Base-by-base conservation (phyloP, 2,329 filamentous ascomycete genomes). In the Parafenestella ontariensis region DNA sequence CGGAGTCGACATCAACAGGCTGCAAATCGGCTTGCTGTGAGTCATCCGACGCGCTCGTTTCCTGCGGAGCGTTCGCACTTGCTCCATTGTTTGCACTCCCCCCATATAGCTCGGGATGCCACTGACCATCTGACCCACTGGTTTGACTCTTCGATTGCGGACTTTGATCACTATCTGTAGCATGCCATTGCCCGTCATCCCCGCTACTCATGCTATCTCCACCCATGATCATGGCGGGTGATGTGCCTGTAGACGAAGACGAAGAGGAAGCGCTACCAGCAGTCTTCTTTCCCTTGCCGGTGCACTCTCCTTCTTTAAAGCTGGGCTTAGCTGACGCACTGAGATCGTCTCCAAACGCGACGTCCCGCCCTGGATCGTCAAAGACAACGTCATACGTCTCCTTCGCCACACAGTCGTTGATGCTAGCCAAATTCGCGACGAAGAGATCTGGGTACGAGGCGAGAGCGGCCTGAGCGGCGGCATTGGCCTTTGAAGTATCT, bases 371-470 rank as follows among this genome's bases (percentile, higher is more conserved):
- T 15, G 78, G 78, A 37, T 75, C 53, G 2, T 77, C 76, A 56
- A 78, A 81, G 3, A 79, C 66, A 8, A 72, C 67, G 46, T 78
- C 74, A 1, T 64, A 59, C 2, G 70, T 73, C 50, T 79, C 78
- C 13, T 61, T 59, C 0, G 74, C 78, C 24, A 56, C 65, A 56
- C 79, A 81, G 37, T 67, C 65, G 52, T 79, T 80, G 52, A 79
- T 62, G 9, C 70, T 69, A 7, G 64, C 63, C 2, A 81, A 58
- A 53, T 81, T 80, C 0, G 78, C 79, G 40, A 77, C 76, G 61
- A 75, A 82, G 10, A 82, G 65, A 34, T 75, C 70, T 2, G 79
- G 78, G 6, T 80, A 70, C 13, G 54, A 59, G 9, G 69, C 56
- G 20, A 80, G 52, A 8, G 62, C 61, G 54, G 52, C 52, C 61